Evolutionary conservation across 2,329 filamentous ascomycete genomes (phyloP).

Genomic region (Endocalyx cinctus): DNA sequence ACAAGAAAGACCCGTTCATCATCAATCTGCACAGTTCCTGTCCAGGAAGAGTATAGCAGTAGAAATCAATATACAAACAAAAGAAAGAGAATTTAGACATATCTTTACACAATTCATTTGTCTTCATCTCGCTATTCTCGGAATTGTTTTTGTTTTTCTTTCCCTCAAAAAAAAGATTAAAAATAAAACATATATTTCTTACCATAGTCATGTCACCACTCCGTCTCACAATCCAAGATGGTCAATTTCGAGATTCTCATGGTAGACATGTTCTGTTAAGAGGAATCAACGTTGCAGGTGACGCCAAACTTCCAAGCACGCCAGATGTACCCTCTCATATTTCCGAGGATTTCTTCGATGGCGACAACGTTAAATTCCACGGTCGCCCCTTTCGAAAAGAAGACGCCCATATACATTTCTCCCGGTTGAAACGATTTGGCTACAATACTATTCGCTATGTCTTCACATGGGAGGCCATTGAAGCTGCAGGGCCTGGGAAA

Average conservation of each 20-base stretch:
- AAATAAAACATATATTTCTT: too few species aligned
- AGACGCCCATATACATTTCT: conserved; percentile 82
- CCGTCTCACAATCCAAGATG: conserved; percentile 78
- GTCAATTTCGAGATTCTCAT: conserved; percentile 74
- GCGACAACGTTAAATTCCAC: conserved; percentile 86
- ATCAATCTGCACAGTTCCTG: too few species aligned
- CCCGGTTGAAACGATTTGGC: conserved; percentile 78
- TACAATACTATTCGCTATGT: conserved; percentile 97
- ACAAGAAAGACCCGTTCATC: too few species aligned
- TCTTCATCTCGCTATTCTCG: too few species aligned
- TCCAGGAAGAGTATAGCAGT: too few species aligned
- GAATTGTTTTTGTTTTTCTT: too few species aligned
- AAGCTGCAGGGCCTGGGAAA: conserved; percentile 80
- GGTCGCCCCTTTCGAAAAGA: conserved; percentile 76
- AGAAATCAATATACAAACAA: too few species aligned
- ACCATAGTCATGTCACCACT: conserved; percentile 60
- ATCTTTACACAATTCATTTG: too few species aligned
- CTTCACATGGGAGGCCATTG: conserved; percentile 99
- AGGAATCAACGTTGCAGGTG: conserved; percentile 89
- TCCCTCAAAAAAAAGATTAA: too few species aligned
- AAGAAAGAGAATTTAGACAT: too few species aligned
- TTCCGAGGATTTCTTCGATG: conserved; percentile 79
- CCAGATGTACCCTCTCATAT: conserved; percentile 81
- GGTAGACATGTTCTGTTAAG: conserved; percentile 84
- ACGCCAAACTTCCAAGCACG: conserved; percentile 80